These are phyloP conservation scores for Solanum appendiculatum DNA, from an alignment of 257 asterid genomes.

Conservation along the genomic window DNA sequence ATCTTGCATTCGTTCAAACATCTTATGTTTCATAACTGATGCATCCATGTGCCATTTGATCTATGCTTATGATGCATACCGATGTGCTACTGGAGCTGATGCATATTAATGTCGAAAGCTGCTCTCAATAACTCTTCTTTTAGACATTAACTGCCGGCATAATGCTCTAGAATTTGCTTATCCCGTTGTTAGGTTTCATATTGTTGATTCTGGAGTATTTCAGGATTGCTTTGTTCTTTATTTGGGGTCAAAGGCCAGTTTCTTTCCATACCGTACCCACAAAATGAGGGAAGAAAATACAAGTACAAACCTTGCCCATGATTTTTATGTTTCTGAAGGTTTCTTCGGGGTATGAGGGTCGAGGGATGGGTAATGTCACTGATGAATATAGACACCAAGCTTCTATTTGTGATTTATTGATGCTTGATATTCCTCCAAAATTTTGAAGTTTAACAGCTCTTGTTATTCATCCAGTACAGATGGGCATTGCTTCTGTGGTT, in stretches of 20 bases:
- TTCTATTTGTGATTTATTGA: not conserved
- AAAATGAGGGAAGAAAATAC: not conserved
- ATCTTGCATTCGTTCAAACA: not conserved
- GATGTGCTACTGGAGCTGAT: not conserved
- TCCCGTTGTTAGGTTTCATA: not conserved
- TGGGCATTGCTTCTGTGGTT: slow-evolving; percentile 88
- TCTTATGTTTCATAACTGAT: not conserved
- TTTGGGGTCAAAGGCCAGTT: not conserved
- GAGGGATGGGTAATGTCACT: not conserved
- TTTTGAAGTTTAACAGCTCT: slow-evolving; percentile 30
- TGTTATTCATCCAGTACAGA: slow-evolving; percentile 88
- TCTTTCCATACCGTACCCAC: not conserved
- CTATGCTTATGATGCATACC: not conserved
- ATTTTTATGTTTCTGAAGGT: not conserved
- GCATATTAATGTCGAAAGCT: not conserved
- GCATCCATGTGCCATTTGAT: not conserved
- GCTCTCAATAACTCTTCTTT: not conserved
- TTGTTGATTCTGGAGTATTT: not conserved
- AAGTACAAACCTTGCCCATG: not conserved
- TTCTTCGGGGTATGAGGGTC: not conserved
- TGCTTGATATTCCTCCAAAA: not conserved
- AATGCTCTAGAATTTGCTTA: not conserved
- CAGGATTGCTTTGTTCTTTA: not conserved
- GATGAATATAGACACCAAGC: not conserved
- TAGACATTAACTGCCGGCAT: not conserved